Evolutionary conservation across 192 early-diverging fungal genomes (phyloP).

Genomic region (Globomyces pollinis-pini): DNA sequence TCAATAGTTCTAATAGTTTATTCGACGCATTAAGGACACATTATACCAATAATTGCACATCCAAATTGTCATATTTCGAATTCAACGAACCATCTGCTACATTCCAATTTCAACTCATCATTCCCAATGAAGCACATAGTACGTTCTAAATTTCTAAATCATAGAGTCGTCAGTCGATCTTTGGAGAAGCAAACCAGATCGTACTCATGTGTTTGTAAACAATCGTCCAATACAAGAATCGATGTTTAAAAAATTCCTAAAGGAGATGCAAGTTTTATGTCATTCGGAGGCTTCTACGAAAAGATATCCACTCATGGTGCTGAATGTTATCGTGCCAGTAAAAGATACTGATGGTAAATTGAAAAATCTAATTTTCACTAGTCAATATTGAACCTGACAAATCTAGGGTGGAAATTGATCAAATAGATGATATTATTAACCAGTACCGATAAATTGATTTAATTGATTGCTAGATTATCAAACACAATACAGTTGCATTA

Average conservation of each 20-base stretch:
- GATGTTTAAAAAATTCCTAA: background rate
- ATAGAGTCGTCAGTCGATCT: background rate
- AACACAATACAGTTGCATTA: no score
- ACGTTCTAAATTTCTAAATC: background rate
- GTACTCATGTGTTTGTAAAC: background rate
- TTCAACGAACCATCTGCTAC: no score
- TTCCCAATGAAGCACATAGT: background rate
- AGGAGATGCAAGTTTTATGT: background rate
- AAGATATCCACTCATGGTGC: background rate
- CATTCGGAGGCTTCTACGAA: background rate
- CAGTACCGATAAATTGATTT: background rate
- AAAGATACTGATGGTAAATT: background rate
- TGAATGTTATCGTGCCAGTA: background rate
- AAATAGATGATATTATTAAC: background rate
- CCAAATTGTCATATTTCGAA: background rate
- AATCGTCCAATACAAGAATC: background rate
- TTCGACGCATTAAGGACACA: background rate
- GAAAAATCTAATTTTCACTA: background rate
- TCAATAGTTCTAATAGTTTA: no score
- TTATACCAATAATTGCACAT: background rate
- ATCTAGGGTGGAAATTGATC: background rate
- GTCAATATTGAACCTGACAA: conserved; percentile 3
- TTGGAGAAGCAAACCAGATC: background rate
- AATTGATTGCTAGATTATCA: background rate
- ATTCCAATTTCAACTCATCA: no score